Conservation (phyloP, 2,329 filamentous ascomycete genomes). For the Pyrenochaeta sp. region DNA sequence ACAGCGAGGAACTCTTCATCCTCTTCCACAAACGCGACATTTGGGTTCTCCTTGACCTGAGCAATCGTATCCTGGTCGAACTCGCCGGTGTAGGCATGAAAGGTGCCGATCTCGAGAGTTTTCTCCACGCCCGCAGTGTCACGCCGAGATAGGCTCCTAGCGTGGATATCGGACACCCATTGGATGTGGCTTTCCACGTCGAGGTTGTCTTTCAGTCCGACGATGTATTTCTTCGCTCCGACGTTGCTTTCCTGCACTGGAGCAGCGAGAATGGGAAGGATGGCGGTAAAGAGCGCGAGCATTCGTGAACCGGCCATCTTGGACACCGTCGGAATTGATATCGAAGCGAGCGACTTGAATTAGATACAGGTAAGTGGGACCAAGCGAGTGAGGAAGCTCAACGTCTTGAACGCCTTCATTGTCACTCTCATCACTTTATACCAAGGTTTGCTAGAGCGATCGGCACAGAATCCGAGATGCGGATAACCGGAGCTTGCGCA, state of each 20-base stretch:
- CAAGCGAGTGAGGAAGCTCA: no score
- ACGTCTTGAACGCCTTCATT: no score
- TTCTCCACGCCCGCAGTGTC: constrained; percentile 51
- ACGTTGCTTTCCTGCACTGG: constrained; percentile 21
- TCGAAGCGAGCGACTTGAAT: no score
- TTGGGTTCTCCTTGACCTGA: constrained; percentile 45
- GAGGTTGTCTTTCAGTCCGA: constrained; percentile 30
- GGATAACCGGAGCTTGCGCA: no score
- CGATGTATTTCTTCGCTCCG: constrained; percentile 31
- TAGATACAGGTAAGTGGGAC: no score
- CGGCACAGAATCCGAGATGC: no score
- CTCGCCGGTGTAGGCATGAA: constrained; percentile 57
- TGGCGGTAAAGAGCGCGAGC: no score
- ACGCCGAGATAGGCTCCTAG: constrained; percentile 48
- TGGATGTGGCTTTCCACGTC: constrained; percentile 44
- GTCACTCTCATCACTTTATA: no score
- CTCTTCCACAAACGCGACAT: constrained; percentile 7
- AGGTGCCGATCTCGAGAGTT: constrained; percentile 53
- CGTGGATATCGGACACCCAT: constrained; percentile 47
- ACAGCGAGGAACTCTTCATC: no score
- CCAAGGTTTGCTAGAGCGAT: no score
- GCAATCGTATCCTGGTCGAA: constrained; percentile 57
- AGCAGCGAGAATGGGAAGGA: constrained; percentile 6
- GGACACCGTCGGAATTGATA: no score
- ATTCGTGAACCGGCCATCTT: no score